These are phyloP conservation scores for Prototheca cutis DNA, from an alignment of 163 green algal genomes.

Conservation along the genomic window DNA sequence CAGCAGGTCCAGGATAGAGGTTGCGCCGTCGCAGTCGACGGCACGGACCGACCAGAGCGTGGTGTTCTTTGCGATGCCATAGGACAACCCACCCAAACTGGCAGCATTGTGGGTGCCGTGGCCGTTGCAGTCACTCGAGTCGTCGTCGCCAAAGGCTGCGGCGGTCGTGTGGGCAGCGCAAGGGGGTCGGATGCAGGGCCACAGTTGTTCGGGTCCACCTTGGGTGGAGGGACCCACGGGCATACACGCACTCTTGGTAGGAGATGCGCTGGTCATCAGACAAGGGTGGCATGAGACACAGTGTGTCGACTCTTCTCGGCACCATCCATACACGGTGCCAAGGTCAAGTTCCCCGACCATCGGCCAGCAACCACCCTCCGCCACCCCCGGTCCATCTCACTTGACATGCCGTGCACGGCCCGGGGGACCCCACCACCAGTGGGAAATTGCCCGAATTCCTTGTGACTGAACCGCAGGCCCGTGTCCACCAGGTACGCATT, in stretches of 20 bases:
- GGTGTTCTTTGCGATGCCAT: constrained; percentile 63
- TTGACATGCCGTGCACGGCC: constrained; percentile 8
- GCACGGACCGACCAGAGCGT: constrained; percentile 48
- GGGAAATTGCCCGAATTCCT: constrained; percentile 37
- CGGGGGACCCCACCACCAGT: background rate
- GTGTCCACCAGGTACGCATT: constrained; percentile 65
- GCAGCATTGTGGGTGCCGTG: constrained; percentile 67
- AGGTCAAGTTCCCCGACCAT: too few relatives aligned
- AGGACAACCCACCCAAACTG: constrained; percentile 40
- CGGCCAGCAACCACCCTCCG: background rate
- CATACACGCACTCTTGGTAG: too few relatives aligned
- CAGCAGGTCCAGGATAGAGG: constrained; percentile 16
- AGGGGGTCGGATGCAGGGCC: too few relatives aligned
- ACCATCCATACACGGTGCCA: too few relatives aligned
- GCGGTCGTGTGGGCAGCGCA: too few relatives aligned
- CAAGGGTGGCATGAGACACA: too few relatives aligned
- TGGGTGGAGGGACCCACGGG: too few relatives aligned
- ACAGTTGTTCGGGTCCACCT: too few relatives aligned
- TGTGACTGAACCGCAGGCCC: constrained; percentile 50
- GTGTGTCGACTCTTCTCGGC: too few relatives aligned
- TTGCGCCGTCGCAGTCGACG: constrained; percentile 47
- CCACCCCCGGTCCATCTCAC: background rate
- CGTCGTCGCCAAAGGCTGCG: constrained; percentile 15
- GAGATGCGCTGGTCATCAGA: too few relatives aligned
- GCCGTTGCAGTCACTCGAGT: constrained; percentile 55